These are phyloP conservation scores for Diospyros kaki DNA, from an alignment of 148 eudicot species.

Conservation along the genomic window DNA sequence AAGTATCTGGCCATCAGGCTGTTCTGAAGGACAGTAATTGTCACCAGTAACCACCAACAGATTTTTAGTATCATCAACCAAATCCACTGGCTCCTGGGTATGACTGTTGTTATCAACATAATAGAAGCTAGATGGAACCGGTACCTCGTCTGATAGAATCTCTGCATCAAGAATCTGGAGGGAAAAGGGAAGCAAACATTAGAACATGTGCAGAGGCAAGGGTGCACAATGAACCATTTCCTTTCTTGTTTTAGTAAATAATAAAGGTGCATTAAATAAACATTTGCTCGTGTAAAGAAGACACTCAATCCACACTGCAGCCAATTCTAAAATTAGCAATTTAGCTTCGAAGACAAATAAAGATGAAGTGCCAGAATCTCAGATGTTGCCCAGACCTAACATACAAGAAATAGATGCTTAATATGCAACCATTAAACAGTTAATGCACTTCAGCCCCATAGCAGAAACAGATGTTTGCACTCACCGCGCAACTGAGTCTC, in stretches of 20 bases:
- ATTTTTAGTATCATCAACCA: constrained; percentile 25
- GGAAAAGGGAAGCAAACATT: not conserved
- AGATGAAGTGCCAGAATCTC: not conserved
- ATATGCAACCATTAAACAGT: not conserved
- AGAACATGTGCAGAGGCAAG: not conserved
- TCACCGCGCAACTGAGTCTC: too few relatives aligned
- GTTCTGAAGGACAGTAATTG: constrained; percentile 26
- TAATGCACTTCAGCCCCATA: not conserved
- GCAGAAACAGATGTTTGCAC: too few relatives aligned
- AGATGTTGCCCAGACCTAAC: not conserved
- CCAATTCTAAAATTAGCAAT: too few relatives aligned
- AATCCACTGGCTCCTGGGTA: constrained; percentile 28
- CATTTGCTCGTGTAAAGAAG: too few relatives aligned
- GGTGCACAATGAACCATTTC: not conserved
- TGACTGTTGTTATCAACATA: constrained; percentile 32
- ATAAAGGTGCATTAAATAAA: not conserved
- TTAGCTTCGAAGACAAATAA: not conserved
- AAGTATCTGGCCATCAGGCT: constrained; percentile 30
- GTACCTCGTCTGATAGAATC: constrained; percentile 25
- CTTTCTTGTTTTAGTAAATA: not conserved
- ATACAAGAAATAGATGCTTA: not conserved
- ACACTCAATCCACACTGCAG: too few relatives aligned
- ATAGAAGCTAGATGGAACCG: constrained; percentile 30
- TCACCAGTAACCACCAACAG: constrained; percentile 24
- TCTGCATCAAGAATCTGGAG: constrained; percentile 47